Base-by-base conservation (phyloP, 1,139 yeast species). In the Geotrichum bryndzae region DNA sequence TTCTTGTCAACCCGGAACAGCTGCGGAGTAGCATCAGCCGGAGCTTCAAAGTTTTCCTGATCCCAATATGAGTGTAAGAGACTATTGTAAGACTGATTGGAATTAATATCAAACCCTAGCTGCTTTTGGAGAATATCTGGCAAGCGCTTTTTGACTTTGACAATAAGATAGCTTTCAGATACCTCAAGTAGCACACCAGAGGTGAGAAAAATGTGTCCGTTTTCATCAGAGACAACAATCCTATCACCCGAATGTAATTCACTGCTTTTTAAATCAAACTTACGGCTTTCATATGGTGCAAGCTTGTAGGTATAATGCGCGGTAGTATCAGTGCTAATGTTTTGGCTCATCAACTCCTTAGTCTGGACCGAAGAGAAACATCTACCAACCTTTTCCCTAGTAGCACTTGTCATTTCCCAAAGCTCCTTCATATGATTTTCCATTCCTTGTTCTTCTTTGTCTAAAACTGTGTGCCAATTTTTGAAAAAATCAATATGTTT, bases 1-100 rank as follows among this genome's bases (percentile, higher is more conserved):
- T 92, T 96, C 68, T 84, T 85, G 72, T 94, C 98, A 50, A 94
- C 78, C 61, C 98, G 79, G 68, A 82, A 90, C 1, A 78, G 68
- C 6, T 61, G 61, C n/a, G 60, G 54, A 13, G 38, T 54, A 25
- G 33, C 45, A 35, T 18, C 41, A 3, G 35, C 8, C 18, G 35
- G 3, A 3, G n/a, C 35, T 46, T 31, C 48, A 18, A 56, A 25
- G 31, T 51, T 52, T 27, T 23, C 22, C 29, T 53, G 51, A 1
- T 51, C 54, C 54, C 59, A 51, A n/a, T 33, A 51, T 13, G 51
- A 51, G 53, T 73, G 70, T 58, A 83, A 68, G 22, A 82, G 84
- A 51, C 87, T 80, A 64, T 76, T 76, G 65, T 81, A 81, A 0
- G 76, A 75, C 69, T 85, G 88, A 65, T 83, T 82, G 56, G 73